phyloP scores from a whole-genome alignment of 1,284 basidiomycete genomes.

The Amylostereum areolatum region DNA sequence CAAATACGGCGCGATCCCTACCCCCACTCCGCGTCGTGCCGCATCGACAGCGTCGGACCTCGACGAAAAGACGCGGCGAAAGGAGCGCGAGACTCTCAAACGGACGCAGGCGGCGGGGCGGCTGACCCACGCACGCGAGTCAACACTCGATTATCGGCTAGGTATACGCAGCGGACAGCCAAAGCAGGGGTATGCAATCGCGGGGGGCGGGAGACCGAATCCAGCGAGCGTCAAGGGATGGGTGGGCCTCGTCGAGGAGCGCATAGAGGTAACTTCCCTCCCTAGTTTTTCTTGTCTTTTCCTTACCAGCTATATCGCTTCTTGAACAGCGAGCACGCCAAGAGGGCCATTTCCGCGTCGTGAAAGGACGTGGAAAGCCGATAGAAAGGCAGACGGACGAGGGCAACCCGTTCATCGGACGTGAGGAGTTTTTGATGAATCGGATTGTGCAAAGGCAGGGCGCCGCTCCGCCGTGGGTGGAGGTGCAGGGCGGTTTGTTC shows the following conservation, averaged over 20 bases:
- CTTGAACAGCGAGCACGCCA: conserved; percentile 51
- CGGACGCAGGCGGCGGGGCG: conserved; percentile 48
- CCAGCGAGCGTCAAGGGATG: conserved; percentile 70
- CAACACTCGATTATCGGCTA: conserved; percentile 69
- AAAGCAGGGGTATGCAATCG: conserved; percentile 25
- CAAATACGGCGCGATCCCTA: conserved; percentile 40
- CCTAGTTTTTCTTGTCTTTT: neutral
- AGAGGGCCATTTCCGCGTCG: conserved; percentile 67
- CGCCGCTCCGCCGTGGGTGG: conserved; percentile 88
- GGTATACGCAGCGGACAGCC: conserved; percentile 44
- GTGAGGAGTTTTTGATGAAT: conserved; percentile 85
- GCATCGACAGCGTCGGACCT: conserved; percentile 22
- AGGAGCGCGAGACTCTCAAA: conserved; percentile 48
- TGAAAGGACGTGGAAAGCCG: conserved; percentile 75
- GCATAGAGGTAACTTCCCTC: conserved; percentile 56
- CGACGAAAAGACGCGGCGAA: conserved; percentile 45
- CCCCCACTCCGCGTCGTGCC: conserved; percentile 21
- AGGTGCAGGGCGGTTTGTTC: conserved; percentile 65
- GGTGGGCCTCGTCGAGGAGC: conserved; percentile 72
- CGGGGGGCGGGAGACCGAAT: conserved; percentile 32
- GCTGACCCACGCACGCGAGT: conserved; percentile 63
- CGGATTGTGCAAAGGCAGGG: conserved; percentile 83
- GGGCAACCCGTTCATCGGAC: conserved; percentile 73
- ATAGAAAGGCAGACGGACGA: conserved; percentile 57
- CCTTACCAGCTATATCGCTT: conserved; percentile 14